Conservation (phyloP, 768 basidiomycete species). For the Xerocomus spinulosus region DNA sequence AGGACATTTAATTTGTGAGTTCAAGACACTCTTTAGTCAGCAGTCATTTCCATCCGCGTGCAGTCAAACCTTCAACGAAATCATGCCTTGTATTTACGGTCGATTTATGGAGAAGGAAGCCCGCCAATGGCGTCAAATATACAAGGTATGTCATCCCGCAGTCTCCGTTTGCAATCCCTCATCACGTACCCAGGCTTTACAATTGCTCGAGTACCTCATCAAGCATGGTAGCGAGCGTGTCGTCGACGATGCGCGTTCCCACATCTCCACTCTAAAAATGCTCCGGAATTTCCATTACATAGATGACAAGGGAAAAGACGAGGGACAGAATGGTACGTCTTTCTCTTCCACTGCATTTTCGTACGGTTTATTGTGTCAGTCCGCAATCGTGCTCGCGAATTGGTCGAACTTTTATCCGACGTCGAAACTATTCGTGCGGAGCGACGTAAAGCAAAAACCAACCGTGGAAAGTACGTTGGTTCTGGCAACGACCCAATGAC, state of each 20-base stretch:
- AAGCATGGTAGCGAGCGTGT: constrained; percentile 98
- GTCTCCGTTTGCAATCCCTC: background rate
- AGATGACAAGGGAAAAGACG: constrained; percentile 97
- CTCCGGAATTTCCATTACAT: constrained; percentile 96
- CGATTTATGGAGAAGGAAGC: constrained; percentile 99
- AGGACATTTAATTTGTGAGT: constrained; percentile 98
- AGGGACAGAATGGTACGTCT: constrained; percentile 89
- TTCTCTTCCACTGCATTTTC: background rate
- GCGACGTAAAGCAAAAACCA: constrained; percentile 87
- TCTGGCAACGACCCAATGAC: constrained; percentile 77
- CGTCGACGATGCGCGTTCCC: constrained; percentile 93
- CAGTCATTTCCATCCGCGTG: constrained; percentile 6
- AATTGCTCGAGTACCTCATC: constrained; percentile 91
- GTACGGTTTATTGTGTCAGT: constrained; percentile 46
- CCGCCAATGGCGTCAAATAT: constrained; percentile 96
- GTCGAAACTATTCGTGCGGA: constrained; percentile 87
- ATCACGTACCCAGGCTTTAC: constrained; percentile 58
- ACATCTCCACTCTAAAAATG: constrained; percentile 96
- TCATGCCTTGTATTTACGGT: constrained; percentile 95
- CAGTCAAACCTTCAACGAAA: constrained; percentile 98
- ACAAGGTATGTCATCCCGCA: constrained; percentile 60
- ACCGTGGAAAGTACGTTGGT: constrained; percentile 87
- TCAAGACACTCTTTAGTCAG: background rate
- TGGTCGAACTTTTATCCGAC: constrained; percentile 88
- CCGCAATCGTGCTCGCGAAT: constrained; percentile 87